phyloP scores from a whole-genome alignment of 768 basidiomycete species.

The Nidula microcarpa region DNA sequence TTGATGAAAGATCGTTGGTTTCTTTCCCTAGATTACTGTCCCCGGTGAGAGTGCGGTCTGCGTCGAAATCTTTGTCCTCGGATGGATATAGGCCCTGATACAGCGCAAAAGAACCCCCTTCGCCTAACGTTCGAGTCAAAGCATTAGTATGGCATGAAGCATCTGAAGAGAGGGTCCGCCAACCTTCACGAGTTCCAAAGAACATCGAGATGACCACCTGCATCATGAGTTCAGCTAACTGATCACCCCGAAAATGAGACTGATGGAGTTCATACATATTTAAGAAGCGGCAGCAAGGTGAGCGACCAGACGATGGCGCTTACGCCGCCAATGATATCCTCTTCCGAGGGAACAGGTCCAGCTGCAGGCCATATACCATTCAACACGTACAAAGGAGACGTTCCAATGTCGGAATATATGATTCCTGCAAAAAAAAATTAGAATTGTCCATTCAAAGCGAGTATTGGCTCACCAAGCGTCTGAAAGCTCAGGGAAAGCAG shows the following conservation, averaged over 20 bases:
- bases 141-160: too few species aligned
- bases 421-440: conserved; percentile 27
- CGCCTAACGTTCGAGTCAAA: conserved; percentile 32
- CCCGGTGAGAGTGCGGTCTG: conserved; percentile 51
- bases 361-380: conserved; percentile 59
- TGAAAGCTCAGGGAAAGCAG: conserved; percentile 30
- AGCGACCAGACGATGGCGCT: conserved; percentile 66
- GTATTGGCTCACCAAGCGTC: conserved; percentile 20
- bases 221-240: conserved; percentile 4
- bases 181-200: conserved; percentile 46
- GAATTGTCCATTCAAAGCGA: neutral
- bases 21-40: conserved; percentile 26
- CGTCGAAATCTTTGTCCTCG: conserved; percentile 36
- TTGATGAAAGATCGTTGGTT: conserved; percentile 3
- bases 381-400: conserved; percentile 60
- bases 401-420: conserved; percentile 51
- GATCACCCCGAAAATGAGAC: neutral
- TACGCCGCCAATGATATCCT: conserved; percentile 62
- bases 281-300: conserved; percentile 55
- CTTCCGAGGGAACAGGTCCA: conserved; percentile 43
- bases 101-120: conserved; percentile 68
- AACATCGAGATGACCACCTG: conserved; percentile 43
- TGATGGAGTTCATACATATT: conserved; percentile 45
- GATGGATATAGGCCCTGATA: conserved; percentile 60
- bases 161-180: neutral